Percentiles rank a stretch among this genome's conserved stretches.
phyloP scores from a whole-genome alignment of 176 grass and related monocot genomes.

The Aegilops tauschii region DNA sequence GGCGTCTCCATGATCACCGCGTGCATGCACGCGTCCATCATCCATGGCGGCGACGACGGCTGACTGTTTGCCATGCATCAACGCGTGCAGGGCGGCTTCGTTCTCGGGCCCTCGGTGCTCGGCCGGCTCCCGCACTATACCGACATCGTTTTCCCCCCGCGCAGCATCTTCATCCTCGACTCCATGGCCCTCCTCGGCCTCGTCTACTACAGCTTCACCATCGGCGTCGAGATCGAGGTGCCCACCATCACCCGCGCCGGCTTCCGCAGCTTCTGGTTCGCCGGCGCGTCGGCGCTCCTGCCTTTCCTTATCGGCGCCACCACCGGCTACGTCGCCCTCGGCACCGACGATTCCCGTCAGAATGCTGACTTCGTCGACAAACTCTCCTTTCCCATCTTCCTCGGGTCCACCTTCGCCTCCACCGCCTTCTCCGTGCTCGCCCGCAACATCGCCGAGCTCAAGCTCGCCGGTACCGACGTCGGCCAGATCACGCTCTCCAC shows the following conservation, averaged over 20 bases:
- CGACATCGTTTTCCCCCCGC: conserved; percentile 41
- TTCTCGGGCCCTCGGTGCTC: conserved; percentile 63
- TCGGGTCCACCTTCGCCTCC: conserved; percentile 53
- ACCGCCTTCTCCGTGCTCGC: conserved; percentile 74
- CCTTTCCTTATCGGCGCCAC: conserved; percentile 47
- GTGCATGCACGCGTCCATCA: background rate
- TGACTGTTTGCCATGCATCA: no score
- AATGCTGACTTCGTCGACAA: background rate
- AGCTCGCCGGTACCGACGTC: conserved; percentile 63
- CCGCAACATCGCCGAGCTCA: conserved; percentile 65
- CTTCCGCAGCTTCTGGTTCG: conserved; percentile 44
- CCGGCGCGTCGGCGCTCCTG: conserved; percentile 42
- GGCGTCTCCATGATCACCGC: background rate
- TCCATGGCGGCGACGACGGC: background rate
- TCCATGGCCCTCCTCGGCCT: conserved; percentile 68
- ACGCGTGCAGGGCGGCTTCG: conserved; percentile 15
- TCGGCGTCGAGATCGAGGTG: conserved; percentile 69
- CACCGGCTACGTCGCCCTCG: conserved; percentile 30
- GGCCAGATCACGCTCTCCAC: conserved; percentile 66
- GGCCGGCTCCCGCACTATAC: conserved; percentile 44
- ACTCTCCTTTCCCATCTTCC: conserved; percentile 54
- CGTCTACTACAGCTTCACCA: conserved; percentile 63
- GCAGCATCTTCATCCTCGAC: conserved; percentile 65
- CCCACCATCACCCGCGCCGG: conserved; percentile 31
- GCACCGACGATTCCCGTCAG: background rate